Evolutionary conservation across 129 eudicot genomes (phyloP).

Genomic region (Flaveria robusta): DNA sequence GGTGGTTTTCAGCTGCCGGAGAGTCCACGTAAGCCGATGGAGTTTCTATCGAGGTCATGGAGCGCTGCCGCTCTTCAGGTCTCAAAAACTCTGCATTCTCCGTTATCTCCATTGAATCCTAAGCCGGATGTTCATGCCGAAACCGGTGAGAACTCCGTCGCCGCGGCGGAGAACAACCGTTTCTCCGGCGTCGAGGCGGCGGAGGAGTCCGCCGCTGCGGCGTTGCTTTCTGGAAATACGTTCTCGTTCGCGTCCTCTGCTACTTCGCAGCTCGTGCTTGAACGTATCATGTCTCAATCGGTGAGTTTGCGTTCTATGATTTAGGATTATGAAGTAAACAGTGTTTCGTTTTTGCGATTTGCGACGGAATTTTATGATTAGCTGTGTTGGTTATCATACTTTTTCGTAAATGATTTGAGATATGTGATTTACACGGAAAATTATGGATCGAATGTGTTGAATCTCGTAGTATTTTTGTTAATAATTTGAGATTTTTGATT

Average conservation of each 20-base stretch:
- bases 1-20: conserved; percentile 76
- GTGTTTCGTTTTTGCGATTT: not conserved
- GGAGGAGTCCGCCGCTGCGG: conserved; percentile 38
- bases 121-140: conserved; percentile 21
- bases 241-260: conserved; percentile 95
- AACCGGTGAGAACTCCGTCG: conserved; percentile 22
- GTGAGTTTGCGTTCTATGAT: conserved; percentile 38
- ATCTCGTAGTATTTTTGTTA: too few relatives aligned
- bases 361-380: not conserved
- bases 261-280: conserved; percentile 91
- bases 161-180: conserved; percentile 32
- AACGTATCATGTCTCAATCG: conserved; percentile 95
- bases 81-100: conserved; percentile 64
- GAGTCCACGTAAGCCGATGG: conserved; percentile 86
- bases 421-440: not conserved
- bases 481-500: not conserved
- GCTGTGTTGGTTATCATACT: not conserved
- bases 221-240: conserved; percentile 67
- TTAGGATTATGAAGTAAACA: not conserved
- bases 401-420: conserved; percentile 1
- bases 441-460: too few relatives aligned
- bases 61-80: conserved; percentile 85
- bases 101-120: conserved; percentile 42
- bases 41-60: conserved; percentile 93
- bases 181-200: conserved; percentile 42